These are phyloP conservation scores for Chlamydomonas sp. DNA, from an alignment of 139 green algal genomes.

Conservation along the genomic window DNA sequence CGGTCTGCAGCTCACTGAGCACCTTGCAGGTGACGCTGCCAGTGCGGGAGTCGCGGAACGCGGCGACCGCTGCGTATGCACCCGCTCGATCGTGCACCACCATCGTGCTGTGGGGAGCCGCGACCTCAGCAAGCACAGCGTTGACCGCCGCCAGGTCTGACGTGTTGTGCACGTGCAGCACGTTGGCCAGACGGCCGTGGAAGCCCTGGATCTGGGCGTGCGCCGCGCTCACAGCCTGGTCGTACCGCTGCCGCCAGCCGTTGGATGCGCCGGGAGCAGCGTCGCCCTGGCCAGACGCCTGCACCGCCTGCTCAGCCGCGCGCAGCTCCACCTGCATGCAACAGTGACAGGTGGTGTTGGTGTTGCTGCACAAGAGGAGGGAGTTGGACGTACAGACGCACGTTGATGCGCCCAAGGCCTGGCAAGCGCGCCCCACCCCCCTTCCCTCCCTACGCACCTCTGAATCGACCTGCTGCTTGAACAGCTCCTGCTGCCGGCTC, in stretches of 20 bases:
- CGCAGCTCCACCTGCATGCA: conserved; percentile 6
- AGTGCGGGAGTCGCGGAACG: conserved; percentile 26
- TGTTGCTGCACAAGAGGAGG: too few relatives aligned
- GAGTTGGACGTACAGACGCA: too few relatives aligned
- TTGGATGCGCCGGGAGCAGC: too few relatives aligned
- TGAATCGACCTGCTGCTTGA: too few relatives aligned
- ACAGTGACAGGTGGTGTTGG: too few relatives aligned
- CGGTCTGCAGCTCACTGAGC: conserved; percentile 6
- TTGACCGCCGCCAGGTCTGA: conserved; percentile 37
- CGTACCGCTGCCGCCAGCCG: too few relatives aligned
- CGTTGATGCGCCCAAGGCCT: too few relatives aligned
- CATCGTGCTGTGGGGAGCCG: conserved; percentile 30
- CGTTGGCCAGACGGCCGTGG: conserved; percentile 36
- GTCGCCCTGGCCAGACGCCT: not conserved
- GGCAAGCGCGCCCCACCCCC: too few relatives aligned
- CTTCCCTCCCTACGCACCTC: too few relatives aligned
- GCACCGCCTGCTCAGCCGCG: not conserved
- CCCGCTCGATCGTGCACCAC: conserved; percentile 31
- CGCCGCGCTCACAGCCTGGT: too few relatives aligned
- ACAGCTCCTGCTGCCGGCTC: too few relatives aligned
- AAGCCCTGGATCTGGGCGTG: too few relatives aligned
- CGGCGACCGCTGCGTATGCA: conserved; percentile 22
- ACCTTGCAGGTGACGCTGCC: conserved; percentile 50
- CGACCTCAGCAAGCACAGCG: conserved; percentile 35
- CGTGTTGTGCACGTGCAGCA: conserved; percentile 18